These are phyloP conservation scores for Cicer arietinum DNA, from an alignment of 306 rosid species.

Conservation along the genomic window DNA sequence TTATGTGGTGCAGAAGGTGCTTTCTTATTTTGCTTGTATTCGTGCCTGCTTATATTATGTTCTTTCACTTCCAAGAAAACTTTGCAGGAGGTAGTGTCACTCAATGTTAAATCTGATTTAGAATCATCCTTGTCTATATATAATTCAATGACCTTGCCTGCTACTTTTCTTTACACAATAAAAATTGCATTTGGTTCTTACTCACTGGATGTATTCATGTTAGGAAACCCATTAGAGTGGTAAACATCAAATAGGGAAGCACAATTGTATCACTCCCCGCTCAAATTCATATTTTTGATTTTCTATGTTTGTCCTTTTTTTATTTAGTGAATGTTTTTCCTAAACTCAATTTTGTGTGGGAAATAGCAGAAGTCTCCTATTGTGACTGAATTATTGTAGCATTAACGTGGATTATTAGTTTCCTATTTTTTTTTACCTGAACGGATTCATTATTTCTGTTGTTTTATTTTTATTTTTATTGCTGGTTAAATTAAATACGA, in stretches of 20 bases:
- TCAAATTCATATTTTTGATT: background rate
- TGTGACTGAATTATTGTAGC: constrained; percentile 19
- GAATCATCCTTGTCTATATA: background rate
- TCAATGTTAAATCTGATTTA: constrained; percentile 8
- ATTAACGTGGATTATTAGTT: constrained; percentile 14
- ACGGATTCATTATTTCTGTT: background rate
- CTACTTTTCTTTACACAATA: background rate
- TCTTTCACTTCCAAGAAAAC: too few relatives aligned
- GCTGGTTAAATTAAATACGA: constrained; percentile 13
- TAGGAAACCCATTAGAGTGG: constrained; percentile 13
- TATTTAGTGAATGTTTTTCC: background rate
- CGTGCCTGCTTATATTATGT: background rate
- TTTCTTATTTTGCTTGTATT: constrained; percentile 7
- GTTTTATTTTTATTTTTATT: background rate
- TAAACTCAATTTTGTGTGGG: background rate
- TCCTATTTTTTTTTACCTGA: background rate
- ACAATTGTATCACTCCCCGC: background rate
- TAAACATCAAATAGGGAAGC: constrained; percentile 5
- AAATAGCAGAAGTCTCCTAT: constrained; percentile 8
- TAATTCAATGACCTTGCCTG: background rate
- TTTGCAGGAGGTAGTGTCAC: background rate
- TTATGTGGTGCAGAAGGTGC: constrained; percentile 63
- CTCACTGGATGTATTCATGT: constrained; percentile 14
- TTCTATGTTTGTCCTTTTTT: constrained; percentile 5
- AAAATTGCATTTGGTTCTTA: background rate